These are phyloP conservation scores for Aspergillus sp. DNA, from an alignment of 2,329 filamentous ascomycete species.

Conservation along the genomic window DNA sequence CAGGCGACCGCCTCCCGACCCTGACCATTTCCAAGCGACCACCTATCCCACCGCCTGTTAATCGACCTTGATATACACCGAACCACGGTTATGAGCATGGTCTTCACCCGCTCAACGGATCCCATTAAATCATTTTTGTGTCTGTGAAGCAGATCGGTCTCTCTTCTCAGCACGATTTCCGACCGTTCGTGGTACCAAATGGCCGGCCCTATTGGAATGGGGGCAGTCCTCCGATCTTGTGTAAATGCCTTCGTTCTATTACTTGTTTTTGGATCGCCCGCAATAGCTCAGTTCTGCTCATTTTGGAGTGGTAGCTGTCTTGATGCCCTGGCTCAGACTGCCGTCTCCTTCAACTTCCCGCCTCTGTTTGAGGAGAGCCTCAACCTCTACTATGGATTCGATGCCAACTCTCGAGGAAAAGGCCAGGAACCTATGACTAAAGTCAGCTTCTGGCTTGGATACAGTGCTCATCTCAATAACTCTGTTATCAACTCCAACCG, in stretches of 20 bases:
- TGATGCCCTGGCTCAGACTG: slow-evolving; percentile 41
- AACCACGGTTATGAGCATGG: slow-evolving; percentile 29
- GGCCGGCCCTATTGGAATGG: slow-evolving; percentile 17
- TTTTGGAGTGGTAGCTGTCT: slow-evolving; percentile 40
- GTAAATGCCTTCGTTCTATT: slow-evolving; percentile 24
- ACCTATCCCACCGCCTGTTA: background rate
- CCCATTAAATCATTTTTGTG: slow-evolving; percentile 19
- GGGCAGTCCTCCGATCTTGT: slow-evolving; percentile 19
- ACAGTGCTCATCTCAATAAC: slow-evolving; percentile 31
- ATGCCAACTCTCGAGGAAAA: slow-evolving; percentile 34
- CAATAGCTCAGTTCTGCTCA: slow-evolving; percentile 35
- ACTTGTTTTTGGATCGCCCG: slow-evolving; percentile 21
- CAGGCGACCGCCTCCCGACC: background rate
- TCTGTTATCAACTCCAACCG: slow-evolving; percentile 33
- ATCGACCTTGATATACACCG: slow-evolving; percentile 9
- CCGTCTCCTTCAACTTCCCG: slow-evolving; percentile 35
- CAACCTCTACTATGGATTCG: slow-evolving; percentile 39
- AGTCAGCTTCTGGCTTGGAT: slow-evolving; percentile 39
- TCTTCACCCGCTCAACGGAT: slow-evolving; percentile 19
- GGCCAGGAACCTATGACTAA: slow-evolving; percentile 39
- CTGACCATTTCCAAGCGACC: background rate
- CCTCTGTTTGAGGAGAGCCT: slow-evolving; percentile 37
- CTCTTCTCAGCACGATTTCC: slow-evolving; percentile 16
- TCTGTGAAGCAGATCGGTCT: slow-evolving; percentile 28
- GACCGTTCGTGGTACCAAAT: slow-evolving; percentile 20